Conservation (phyloP, 441 rosid genomes). For the Populus tomentosa region DNA sequence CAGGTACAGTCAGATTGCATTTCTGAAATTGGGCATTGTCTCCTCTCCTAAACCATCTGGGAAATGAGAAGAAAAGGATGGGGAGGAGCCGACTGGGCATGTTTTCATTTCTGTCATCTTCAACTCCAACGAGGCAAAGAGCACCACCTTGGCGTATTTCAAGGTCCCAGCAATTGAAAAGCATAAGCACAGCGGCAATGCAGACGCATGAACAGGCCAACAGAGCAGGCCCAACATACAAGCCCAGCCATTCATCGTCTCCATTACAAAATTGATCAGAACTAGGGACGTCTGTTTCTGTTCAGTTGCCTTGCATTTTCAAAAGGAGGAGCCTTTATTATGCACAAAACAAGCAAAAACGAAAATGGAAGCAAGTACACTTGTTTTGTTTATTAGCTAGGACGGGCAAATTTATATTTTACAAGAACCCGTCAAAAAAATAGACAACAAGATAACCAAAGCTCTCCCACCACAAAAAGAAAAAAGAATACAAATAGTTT, state of each 20-base stretch:
- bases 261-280: too few species aligned
- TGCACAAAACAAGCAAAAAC: neutral
- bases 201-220: neutral
- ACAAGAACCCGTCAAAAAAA: constrained; percentile 17
- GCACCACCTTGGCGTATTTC: too few species aligned
- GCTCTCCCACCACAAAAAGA: neutral
- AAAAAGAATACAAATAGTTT: neutral
- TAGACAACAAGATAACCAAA: neutral
- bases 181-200: neutral
- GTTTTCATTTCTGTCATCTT: too few species aligned
- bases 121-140: neutral
- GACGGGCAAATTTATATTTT: constrained; percentile 14
- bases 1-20: too few species aligned
- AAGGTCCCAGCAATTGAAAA: too few species aligned
- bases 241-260: too few species aligned
- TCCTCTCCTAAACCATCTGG: neutral
- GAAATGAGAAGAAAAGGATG: neutral
- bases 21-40: neutral
- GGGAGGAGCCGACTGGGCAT: too few species aligned
- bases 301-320: neutral
- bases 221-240: neutral
- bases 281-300: neutral
- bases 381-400: neutral
- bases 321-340: neutral
- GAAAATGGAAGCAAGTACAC: neutral